A percentile compares a stretch with the other conserved stretches of the same genome.
Evolutionary conservation across 225 moss, liverwort and hornwort genomes (phyloP).

Genomic region (Thuidium tamariscinum): DNA sequence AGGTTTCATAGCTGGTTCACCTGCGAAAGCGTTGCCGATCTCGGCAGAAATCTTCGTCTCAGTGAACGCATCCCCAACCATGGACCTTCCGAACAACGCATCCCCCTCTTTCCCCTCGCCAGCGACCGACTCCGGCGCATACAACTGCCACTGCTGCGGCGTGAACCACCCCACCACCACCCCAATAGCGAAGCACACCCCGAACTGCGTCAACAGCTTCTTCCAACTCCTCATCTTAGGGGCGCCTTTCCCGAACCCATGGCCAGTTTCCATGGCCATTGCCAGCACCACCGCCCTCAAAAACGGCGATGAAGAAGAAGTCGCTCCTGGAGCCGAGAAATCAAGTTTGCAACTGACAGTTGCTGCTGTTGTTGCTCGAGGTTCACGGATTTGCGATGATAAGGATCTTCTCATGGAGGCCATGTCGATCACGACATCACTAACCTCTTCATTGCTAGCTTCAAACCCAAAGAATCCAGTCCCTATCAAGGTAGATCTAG

Average conservation of each 20-base stretch:
- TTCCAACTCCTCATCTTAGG: constrained; percentile 32
- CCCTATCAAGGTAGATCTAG: background rate
- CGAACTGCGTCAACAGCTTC: constrained; percentile 26
- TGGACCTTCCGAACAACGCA: background rate
- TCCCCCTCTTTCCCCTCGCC: background rate
- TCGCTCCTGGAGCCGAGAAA: background rate
- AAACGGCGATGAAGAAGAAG: background rate
- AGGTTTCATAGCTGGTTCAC: background rate
- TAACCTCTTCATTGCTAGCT: background rate
- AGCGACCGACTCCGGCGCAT: background rate
- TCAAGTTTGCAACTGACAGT: background rate
- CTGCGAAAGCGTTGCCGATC: background rate
- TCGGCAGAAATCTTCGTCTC: background rate
- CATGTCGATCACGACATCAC: constrained; percentile 21
- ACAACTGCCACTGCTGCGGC: constrained; percentile 26
- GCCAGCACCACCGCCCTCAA: background rate
- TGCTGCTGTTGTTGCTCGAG: background rate
- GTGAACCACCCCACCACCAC: constrained; percentile 19
- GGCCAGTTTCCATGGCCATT: constrained; percentile 1
- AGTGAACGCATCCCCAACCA: background rate
- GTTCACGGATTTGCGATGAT: constrained; percentile 1
- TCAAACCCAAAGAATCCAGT: background rate
- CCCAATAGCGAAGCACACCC: constrained; percentile 29
- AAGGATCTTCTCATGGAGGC: constrained; percentile 16
- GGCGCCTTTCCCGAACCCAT: background rate